phyloP scores from a whole-genome alignment of 306 rosid genomes.

The Cicer chorassanicum region DNA sequence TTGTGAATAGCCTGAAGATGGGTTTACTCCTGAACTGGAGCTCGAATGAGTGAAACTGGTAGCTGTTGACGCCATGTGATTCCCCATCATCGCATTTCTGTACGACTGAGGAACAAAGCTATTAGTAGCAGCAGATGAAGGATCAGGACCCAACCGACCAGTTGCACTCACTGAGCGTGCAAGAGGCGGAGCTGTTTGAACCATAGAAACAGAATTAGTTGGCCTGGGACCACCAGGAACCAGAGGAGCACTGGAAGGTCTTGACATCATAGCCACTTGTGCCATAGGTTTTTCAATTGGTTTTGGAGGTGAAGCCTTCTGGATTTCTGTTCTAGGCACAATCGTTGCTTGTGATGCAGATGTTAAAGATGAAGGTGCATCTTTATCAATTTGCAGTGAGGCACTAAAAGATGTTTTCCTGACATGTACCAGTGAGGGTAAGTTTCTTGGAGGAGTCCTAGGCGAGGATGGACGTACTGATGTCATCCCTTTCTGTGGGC shows the following conservation, averaged over 20 bases:
- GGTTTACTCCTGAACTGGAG: constrained; percentile 59
- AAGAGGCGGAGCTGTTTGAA: constrained; percentile 75
- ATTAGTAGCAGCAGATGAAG: constrained; percentile 75
- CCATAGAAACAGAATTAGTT: constrained; percentile 71
- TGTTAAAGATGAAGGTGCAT: constrained; percentile 50
- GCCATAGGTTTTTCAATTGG: constrained; percentile 60
- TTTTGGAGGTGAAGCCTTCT: constrained; percentile 59
- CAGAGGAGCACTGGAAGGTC: constrained; percentile 88
- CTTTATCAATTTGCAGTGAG: constrained; percentile 60
- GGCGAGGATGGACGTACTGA: constrained; percentile 58
- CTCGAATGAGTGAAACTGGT: constrained; percentile 62
- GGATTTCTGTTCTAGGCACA: constrained; percentile 65
- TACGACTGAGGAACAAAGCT: constrained; percentile 86
- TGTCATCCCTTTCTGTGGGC: constrained; percentile 62
- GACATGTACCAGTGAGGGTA: constrained; percentile 45
- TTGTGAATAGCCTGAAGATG: constrained; percentile 64
- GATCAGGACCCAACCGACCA: constrained; percentile 91
- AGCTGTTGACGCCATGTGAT: constrained; percentile 60
- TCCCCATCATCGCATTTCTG: constrained; percentile 90
- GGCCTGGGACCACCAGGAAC: constrained; percentile 82
- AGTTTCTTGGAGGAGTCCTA: constrained; percentile 58
- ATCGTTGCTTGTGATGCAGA: constrained; percentile 51
- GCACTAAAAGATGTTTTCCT: constrained; percentile 57
- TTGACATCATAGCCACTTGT: constrained; percentile 64
- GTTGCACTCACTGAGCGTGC: constrained; percentile 86